Conservation (phyloP, 495 filamentous ascomycete genomes). For the Aspergillus biplanus region DNA sequence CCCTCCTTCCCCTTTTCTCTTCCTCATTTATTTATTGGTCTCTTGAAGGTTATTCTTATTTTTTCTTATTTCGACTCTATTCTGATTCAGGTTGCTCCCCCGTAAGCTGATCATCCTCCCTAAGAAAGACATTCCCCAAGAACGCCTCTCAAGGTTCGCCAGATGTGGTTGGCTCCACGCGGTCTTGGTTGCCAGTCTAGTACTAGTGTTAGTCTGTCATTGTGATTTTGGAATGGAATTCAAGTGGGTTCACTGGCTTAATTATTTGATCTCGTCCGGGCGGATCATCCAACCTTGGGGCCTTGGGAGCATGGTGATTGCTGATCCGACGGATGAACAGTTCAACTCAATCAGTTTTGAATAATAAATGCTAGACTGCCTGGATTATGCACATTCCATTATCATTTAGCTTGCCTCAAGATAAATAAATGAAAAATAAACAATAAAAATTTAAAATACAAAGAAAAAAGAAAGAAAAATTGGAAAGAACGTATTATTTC, state of each 20-base stretch:
- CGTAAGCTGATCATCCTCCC: background rate
- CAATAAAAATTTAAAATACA: background rate
- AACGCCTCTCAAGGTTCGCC: constrained; percentile 14
- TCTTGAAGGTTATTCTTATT: background rate
- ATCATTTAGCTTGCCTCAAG: background rate
- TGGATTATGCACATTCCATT: background rate
- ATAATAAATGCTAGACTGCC: background rate
- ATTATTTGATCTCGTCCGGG: background rate
- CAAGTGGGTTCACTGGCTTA: background rate
- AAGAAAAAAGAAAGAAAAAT: background rate
- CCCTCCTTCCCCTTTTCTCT: background rate
- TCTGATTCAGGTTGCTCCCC: background rate
- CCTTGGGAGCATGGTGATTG: too few relatives aligned
- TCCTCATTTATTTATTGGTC: background rate
- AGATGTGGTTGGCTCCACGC: constrained; percentile 4
- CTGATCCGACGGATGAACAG: constrained; percentile 1
- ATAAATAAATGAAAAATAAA: background rate
- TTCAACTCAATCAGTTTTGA: background rate
- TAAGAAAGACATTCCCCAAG: background rate
- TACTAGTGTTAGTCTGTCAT: background rate
- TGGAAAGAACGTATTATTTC: background rate
- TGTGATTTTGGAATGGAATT: background rate
- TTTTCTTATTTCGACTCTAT: background rate
- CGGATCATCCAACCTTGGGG: background rate
- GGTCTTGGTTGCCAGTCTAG: background rate